Evolutionary conservation across 352 stramenopile genomes (phyloP).

Genomic region (Globisporangium abappressorium): DNA sequence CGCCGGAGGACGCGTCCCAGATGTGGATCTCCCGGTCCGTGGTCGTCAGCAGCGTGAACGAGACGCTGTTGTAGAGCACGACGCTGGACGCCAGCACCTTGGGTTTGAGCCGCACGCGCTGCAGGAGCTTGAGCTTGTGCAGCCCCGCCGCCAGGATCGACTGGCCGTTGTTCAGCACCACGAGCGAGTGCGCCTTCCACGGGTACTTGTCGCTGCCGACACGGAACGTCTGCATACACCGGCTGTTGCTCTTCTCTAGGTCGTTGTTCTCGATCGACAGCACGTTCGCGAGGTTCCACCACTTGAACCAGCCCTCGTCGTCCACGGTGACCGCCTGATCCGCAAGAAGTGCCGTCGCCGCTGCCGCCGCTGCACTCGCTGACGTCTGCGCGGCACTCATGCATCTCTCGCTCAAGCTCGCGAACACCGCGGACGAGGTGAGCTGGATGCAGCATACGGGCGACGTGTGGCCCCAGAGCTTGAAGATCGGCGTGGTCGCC

Average conservation of each 20-base stretch:
- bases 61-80: slow-evolving; percentile 66
- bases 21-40: slow-evolving; percentile 66
- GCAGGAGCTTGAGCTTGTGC: slow-evolving; percentile 74
- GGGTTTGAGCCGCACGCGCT: slow-evolving; percentile 61
- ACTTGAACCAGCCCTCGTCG: slow-evolving; percentile 82
- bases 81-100: slow-evolving; percentile 54
- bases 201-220: slow-evolving; percentile 67
- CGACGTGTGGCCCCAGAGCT: slow-evolving; percentile 60
- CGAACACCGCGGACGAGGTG: slow-evolving; percentile 35
- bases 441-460: slow-evolving; percentile 70
- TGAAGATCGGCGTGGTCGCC: slow-evolving; percentile 60
- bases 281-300: slow-evolving; percentile 71
- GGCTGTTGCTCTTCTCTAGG: slow-evolving; percentile 46
- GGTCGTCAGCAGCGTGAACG: slow-evolving; percentile 63
- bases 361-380: slow-evolving; percentile 14
- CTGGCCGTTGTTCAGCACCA: slow-evolving; percentile 60
- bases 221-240: slow-evolving; percentile 66
- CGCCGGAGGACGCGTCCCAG: slow-evolving; percentile 59
- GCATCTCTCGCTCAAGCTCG: slow-evolving; percentile 6
- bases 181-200: slow-evolving; percentile 65
- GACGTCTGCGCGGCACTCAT: slow-evolving; percentile 4
- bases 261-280: slow-evolving; percentile 64
- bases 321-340: slow-evolving; percentile 78
- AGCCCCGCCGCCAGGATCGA: slow-evolving; percentile 51
- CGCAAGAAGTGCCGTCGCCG: slow-evolving; percentile 28